These are phyloP conservation scores for Auriculariales sp. DNA, from an alignment of 768 basidiomycete genomes.

Conservation along the genomic window DNA sequence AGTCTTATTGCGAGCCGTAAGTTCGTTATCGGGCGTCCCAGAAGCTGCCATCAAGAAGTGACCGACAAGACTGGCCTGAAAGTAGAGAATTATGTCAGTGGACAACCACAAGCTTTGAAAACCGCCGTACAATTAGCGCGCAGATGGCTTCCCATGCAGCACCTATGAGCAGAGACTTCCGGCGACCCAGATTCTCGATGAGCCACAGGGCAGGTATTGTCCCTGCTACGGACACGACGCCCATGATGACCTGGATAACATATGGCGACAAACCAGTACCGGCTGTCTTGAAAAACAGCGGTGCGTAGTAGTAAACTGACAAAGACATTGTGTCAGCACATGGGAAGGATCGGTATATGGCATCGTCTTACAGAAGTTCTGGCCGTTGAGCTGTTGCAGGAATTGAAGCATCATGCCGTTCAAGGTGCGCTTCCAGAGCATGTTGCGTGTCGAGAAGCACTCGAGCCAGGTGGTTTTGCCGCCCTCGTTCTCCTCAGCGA, in stretches of 20 bases:
- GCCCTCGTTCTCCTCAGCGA: conserved; percentile 62
- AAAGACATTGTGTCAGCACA: no score
- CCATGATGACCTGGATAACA: conserved; percentile 61
- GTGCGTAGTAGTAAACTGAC: conserved; percentile 68
- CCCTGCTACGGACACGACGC: conserved; percentile 58
- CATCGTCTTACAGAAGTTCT: no score
- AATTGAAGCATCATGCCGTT: conserved; percentile 81
- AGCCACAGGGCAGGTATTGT: conserved; percentile 33
- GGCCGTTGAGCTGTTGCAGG: conserved; percentile 68
- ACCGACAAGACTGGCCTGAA: conserved; percentile 53
- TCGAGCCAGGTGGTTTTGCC: conserved; percentile 69
- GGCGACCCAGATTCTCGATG: conserved; percentile 64
- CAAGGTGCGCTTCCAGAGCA: conserved; percentile 55
- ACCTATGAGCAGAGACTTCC: conserved; percentile 57
- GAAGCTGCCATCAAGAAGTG: conserved; percentile 48
- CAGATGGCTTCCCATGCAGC: conserved; percentile 44
- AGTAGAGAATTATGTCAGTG: no score
- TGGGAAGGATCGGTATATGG: no score
- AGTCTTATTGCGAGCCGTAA: conserved; percentile 36
- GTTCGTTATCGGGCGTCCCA: conserved; percentile 13
- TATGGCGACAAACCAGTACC: conserved; percentile 56
- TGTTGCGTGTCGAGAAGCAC: conserved; percentile 56
- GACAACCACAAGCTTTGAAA: conserved; percentile 1
- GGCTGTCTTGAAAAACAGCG: conserved; percentile 66
- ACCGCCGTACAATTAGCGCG: conserved; percentile 40